Base-by-base conservation (phyloP, 257 asterid genomes). In the Thymus mandschuricus region DNA sequence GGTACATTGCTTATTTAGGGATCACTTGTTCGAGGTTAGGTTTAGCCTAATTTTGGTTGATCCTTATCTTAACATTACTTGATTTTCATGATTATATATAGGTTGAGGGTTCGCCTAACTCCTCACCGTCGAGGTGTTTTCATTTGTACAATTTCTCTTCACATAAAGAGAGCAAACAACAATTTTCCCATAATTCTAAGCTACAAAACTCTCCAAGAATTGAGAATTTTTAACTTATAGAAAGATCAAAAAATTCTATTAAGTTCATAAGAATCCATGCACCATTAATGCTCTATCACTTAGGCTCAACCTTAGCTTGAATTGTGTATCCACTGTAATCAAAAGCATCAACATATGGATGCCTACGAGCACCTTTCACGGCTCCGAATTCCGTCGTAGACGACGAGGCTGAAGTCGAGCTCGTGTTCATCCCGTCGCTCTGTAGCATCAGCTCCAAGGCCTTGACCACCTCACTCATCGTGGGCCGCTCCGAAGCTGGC, bases 381-480 rank as follows among this genome's bases (percentile, higher is more conserved):
- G 72, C 31, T 57, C 90, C 91, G 65, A 92, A 89, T 68, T 89
- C 95, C 0, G 98, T 88, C 48, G 86, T 79, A 2, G 98, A 91
- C 27, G 99, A 94, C 11, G 98, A 79, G 33, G 96, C 88, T 2
- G 99, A 88, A 27, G 95, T 82, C 51, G 97, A 85, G 72, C 78
- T 86, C 27, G 96, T 88, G 76, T 83, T 80, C 9, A 88, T 66
- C 0, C 96, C 95, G 76, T 89, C 97, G 45, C 75, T 85, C 84
- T 88, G 93, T 4, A 94, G 78, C 48, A 92, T 82, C 5, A 71
- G 70, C 66, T 94, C 99, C 28, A 94, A 77, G 65, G 79, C 46
- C 85, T 94, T 94, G 51, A 89, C 99, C 2, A 86, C 91, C 64
- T 92, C 97, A 40, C 88, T 75, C 98, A 91, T 91, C 4, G 95